Conservation (phyloP, 1,284 basidiomycete genomes). For the Filobasidium uniguttulatum region DNA sequence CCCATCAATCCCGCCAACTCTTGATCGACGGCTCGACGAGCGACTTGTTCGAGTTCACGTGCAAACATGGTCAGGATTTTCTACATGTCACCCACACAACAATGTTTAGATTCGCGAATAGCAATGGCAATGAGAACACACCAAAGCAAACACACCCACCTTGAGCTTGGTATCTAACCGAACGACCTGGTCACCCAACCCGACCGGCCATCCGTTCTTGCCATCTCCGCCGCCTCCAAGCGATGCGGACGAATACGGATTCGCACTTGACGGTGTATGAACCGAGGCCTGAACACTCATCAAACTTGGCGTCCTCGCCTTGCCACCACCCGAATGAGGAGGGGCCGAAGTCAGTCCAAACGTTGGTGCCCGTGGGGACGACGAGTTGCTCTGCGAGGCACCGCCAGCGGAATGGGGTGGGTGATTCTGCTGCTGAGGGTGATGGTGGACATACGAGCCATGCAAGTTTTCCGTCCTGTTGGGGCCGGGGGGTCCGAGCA, state of each 20-base stretch:
- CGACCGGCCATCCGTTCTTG: not conserved
- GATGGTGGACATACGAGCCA: not conserved
- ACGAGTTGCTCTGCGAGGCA: not conserved
- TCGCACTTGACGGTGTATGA: too few relatives aligned
- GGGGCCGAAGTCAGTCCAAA: too few relatives aligned
- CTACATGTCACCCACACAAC: not conserved
- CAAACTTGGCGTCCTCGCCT: not conserved
- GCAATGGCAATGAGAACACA: not conserved
- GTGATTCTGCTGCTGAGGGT: not conserved
- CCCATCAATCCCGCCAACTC: slow-evolving; percentile 5
- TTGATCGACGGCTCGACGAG: slow-evolving; percentile 5
- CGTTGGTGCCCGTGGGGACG: not conserved
- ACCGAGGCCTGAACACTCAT: not conserved
- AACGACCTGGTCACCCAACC: slow-evolving; percentile 3
- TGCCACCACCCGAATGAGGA: not conserved
- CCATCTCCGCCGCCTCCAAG: not conserved
- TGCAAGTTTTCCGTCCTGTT: not conserved
- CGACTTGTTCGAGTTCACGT: slow-evolving; percentile 11
- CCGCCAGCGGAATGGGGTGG: not conserved
- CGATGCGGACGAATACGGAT: not conserved
- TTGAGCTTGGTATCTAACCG: slow-evolving; percentile 11
- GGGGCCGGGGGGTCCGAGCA: slow-evolving; percentile 21
- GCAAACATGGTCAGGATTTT: slow-evolving; percentile 10
- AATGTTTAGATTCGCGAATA: not conserved
- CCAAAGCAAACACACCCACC: not conserved